Evolutionary conservation across 2,329 filamentous ascomycete genomes (phyloP).

Genomic region (Tolypocladium nubicola): DNA sequence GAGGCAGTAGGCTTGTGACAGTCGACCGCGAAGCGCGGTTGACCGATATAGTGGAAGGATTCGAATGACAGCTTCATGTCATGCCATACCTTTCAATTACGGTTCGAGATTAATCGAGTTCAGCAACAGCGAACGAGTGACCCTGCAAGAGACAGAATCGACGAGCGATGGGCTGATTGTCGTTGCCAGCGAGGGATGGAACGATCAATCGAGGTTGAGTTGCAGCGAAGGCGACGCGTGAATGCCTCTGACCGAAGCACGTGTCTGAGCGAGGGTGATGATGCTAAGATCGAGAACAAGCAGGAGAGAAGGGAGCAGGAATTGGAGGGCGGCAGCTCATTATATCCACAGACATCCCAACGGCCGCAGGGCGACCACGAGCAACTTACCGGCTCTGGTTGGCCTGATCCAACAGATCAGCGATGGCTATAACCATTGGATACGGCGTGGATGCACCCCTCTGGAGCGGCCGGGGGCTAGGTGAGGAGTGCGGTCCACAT

Average conservation of each 20-base stretch:
- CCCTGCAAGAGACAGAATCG: neutral
- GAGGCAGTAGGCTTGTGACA: no score
- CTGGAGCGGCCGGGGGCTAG: neutral
- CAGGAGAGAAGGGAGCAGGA: neutral
- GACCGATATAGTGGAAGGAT: neutral
- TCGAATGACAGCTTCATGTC: neutral
- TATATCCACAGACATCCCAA: conserved; percentile 1
- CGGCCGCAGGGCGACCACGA: neutral
- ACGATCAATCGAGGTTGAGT: conserved; percentile 21
- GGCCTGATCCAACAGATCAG: conserved; percentile 1
- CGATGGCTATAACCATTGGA: neutral
- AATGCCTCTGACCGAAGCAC: conserved; percentile 1
- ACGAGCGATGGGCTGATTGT: neutral
- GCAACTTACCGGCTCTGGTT: neutral
- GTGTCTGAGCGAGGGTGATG: conserved; percentile 5
- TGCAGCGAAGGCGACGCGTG: conserved; percentile 1
- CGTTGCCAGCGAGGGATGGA: conserved; percentile 15
- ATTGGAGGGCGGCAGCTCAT: conserved; percentile 5
- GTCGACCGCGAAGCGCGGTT: neutral
- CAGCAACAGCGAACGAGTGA: neutral
- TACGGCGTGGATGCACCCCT: neutral
- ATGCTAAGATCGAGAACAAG: neutral
- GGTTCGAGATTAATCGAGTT: neutral
- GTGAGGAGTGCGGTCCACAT: conserved; percentile 3
- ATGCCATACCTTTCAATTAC: neutral